phyloP scores from a whole-genome alignment of 2,329 filamentous ascomycete genomes.

The Lanzia echinophila region DNA sequence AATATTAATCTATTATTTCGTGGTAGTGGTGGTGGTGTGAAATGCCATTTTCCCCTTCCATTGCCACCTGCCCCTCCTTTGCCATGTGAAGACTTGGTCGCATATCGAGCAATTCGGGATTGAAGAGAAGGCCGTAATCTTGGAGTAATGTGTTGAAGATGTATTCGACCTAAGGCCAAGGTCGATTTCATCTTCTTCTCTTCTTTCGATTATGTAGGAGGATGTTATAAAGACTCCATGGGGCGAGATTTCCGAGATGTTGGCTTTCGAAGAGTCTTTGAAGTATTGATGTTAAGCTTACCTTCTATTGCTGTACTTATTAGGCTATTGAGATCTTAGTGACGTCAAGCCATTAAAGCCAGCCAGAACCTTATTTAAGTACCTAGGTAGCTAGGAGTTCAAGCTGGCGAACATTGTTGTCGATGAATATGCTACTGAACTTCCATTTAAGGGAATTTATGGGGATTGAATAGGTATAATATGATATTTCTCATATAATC shows the following conservation, averaged over 20 bases:
- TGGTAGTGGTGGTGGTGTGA: conserved; percentile 12
- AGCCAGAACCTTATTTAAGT: too few relatives aligned
- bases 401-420: too few relatives aligned
- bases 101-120: conserved; percentile 14
- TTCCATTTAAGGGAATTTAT: too few relatives aligned
- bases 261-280: too few relatives aligned
- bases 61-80: not conserved
- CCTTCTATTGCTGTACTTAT: too few relatives aligned
- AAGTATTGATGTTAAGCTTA: too few relatives aligned
- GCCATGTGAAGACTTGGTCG: conserved; percentile 13
- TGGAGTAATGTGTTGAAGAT: conserved; percentile 33
- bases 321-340: too few relatives aligned
- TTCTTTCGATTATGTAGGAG: not conserved
- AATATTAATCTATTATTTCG: conserved; percentile 17
- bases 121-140: conserved; percentile 28
- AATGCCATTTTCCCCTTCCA: conserved; percentile 10
- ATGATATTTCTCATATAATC: too few relatives aligned
- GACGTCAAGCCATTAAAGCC: too few relatives aligned
- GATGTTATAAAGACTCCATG: conserved; percentile 25
- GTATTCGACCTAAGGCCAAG: conserved; percentile 39
- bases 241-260: not conserved
- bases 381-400: too few relatives aligned
- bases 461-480: too few relatives aligned
- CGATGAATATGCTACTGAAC: too few relatives aligned
- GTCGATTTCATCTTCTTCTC: conserved; percentile 38